Evolutionary conservation across 2,329 filamentous ascomycete species (phyloP).

Genomic region (Hymenoscyphus repandus): DNA sequence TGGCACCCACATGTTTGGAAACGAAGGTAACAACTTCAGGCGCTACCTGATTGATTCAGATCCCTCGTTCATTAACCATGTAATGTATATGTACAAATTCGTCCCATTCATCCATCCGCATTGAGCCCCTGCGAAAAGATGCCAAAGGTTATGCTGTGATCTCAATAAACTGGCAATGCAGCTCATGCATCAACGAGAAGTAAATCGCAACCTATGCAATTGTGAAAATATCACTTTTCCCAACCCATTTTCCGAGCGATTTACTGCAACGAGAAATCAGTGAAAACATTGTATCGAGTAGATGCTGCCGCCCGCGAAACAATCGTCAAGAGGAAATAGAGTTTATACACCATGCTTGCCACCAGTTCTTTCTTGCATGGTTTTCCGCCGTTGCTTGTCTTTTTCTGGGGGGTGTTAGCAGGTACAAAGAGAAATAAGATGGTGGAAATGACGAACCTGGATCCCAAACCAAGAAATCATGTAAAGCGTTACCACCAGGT

Average conservation of each 20-base stretch:
- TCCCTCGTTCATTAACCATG: not conserved
- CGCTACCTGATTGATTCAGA: not conserved
- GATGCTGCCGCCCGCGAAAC: not conserved
- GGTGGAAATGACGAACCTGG: constrained; percentile 49
- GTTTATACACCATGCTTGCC: constrained; percentile 22
- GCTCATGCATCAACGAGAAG: constrained; percentile 1
- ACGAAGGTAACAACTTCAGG: not conserved
- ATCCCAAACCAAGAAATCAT: constrained; percentile 91
- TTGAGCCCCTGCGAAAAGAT: not conserved
- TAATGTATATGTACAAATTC: not conserved
- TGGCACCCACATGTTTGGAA: too few relatives aligned
- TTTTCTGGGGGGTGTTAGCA: constrained; percentile 49
- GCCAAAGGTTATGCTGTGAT: not conserved
- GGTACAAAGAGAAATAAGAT: constrained; percentile 8
- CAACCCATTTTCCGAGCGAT: constrained; percentile 6
- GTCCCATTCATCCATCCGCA: not conserved
- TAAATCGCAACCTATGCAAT: constrained; percentile 5
- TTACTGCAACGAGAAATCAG: constrained; percentile 1
- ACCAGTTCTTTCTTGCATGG: constrained; percentile 59
- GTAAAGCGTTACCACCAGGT: constrained; percentile 75
- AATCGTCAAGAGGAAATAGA: not conserved
- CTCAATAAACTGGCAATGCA: not conserved
- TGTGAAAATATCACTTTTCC: constrained; percentile 13
- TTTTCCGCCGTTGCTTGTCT: constrained; percentile 60
- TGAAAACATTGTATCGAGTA: not conserved